phyloP scores from a whole-genome alignment of 2,329 filamentous ascomycete genomes.

The Colletotrichum sp. region DNA sequence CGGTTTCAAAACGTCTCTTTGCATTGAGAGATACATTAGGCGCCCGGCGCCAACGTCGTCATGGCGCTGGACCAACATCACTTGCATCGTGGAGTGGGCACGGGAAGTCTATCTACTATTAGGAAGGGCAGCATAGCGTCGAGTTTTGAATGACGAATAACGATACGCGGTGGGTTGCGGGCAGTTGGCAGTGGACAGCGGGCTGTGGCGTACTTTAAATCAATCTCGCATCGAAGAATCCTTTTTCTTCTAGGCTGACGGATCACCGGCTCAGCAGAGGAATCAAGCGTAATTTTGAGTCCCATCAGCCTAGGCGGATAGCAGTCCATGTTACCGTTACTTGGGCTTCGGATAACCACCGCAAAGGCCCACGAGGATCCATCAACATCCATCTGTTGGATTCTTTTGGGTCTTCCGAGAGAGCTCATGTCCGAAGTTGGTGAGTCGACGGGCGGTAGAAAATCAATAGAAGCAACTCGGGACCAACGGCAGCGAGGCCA shows the following conservation, averaged over 20 bases:
- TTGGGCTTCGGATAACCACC: background rate
- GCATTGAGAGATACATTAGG: background rate
- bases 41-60: background rate
- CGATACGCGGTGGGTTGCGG: background rate
- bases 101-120: slow-evolving; percentile 6
- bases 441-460: background rate
- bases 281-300: background rate
- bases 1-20: background rate
- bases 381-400: background rate
- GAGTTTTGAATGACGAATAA: background rate
- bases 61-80: background rate
- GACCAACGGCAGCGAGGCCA: background rate
- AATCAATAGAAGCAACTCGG: background rate
- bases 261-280: background rate
- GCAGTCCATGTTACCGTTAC: background rate
- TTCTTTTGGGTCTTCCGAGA: background rate
- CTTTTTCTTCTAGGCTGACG: background rate
- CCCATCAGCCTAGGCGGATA: background rate
- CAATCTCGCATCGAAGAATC: background rate
- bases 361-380: background rate
- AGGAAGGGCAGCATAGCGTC: background rate
- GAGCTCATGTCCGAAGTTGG: background rate
- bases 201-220: background rate
- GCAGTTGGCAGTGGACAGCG: background rate
- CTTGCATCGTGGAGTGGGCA: background rate